phyloP scores from a whole-genome alignment of 2,329 filamentous ascomycete genomes.

The Verticillium klebahnii region DNA sequence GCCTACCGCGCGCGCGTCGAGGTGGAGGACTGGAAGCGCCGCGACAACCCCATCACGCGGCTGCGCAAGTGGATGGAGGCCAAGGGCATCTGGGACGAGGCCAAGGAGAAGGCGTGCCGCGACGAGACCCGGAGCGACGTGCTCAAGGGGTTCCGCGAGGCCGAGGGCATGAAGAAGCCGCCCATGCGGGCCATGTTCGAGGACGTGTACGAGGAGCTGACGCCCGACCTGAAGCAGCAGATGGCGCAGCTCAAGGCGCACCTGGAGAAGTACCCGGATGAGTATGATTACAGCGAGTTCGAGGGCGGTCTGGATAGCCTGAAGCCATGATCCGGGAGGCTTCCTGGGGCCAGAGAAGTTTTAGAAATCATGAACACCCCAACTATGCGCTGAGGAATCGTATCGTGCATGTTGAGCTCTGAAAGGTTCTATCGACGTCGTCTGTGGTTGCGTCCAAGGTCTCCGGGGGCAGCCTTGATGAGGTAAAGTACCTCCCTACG shows the following conservation, averaged over 20 bases:
- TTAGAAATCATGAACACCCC: too few relatives aligned
- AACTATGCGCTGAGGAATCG: too few relatives aligned
- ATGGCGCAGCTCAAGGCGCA: constrained; percentile 68
- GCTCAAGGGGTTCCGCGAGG: constrained; percentile 77
- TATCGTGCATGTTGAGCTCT: too few relatives aligned
- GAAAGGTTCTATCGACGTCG: too few relatives aligned
- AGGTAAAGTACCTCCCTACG: too few relatives aligned
- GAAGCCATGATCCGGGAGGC: constrained; percentile 21
- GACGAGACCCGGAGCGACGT: constrained; percentile 67
- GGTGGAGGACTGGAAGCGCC: constrained; percentile 90
- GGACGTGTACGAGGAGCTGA: constrained; percentile 85
- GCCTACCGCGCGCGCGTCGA: constrained; percentile 91
- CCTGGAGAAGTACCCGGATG: constrained; percentile 79
- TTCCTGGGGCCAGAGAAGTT: too few relatives aligned
- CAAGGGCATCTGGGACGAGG: constrained; percentile 78
- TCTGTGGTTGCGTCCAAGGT: too few relatives aligned
- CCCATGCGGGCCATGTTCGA: constrained; percentile 70
- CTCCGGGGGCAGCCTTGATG: too few relatives aligned
- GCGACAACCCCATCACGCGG: constrained; percentile 83
- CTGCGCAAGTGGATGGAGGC: constrained; percentile 88
- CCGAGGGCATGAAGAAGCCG: constrained; percentile 77
- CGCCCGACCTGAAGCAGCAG: constrained; percentile 72
- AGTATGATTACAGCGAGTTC: constrained; percentile 79
- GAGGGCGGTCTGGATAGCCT: constrained; percentile 69
- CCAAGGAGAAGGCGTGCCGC: constrained; percentile 69